Base-by-base conservation (phyloP, 768 basidiomycete species). In the Mrakia hoshinonis region DNA sequence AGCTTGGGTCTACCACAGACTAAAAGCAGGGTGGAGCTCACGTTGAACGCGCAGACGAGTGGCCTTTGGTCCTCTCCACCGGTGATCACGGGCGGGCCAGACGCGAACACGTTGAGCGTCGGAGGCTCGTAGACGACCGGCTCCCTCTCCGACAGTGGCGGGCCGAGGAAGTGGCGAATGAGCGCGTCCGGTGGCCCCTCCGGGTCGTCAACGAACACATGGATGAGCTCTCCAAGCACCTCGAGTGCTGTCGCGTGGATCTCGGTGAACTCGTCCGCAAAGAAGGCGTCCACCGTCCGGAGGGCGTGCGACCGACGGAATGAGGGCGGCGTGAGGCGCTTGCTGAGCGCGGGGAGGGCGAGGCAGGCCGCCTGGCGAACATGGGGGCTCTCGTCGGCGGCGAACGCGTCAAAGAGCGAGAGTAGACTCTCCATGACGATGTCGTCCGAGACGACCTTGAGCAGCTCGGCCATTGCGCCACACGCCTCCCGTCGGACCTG, bases 331-430 rank as follows among this genome's bases (percentile, higher is more conserved):
- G 77, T 75, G 20, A 97, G 82, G 20, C 89, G 85, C 46, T 86
- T 81, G 47, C 91, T 83, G 62, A 96, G 83, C 9, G 88, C 87
- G 3, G 94, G 92, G 5, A 96, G 83, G 1, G 91, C 88, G 73
- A 92, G 90, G 29, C 93, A 83, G 6, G 89, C 87, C 12, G 92
- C 91, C 77, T 94, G 89, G 26, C 92, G 86, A 69, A 97, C 94
- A 69, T 91, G 88, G 84, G 87, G 89, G 24, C 85, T 83, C 15
- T 84, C 74, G 79, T 97, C 94, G 73, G 80, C 80, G 58, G 86
- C 83, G 69, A 94, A 83, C 10, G 78, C 77, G 76, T 91, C 85
- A 76, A 93, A 91, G 10, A 93, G 79, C 10, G 91, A 89, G 46
- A 95, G 83, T 70, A 74, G 24, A 1, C 38, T 49, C 79, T 82